Percentiles rank a stretch among this genome's conserved stretches.
Conservation (phyloP, 108 stramenopile species). For the Schizochytrium sp. region DNA sequence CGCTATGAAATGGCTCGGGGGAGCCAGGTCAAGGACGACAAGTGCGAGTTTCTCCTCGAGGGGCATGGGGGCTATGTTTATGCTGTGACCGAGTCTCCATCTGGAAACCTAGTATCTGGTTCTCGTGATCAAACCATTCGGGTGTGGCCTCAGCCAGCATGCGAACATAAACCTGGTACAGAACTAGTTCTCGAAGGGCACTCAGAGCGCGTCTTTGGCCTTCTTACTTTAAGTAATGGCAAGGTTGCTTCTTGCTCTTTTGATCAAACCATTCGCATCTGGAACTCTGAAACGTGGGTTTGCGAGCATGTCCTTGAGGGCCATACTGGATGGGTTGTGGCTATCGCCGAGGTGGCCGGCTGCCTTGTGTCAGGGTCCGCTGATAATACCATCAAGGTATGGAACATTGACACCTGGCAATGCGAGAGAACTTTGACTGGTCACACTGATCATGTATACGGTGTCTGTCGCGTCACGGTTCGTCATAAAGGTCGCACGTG, state of each 20-base stretch:
- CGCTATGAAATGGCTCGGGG: constrained; percentile 43
- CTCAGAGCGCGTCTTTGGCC: constrained; percentile 43
- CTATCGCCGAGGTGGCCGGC: constrained; percentile 50
- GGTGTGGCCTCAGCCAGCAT: constrained; percentile 34
- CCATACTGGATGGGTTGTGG: constrained; percentile 51
- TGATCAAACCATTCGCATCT: constrained; percentile 36
- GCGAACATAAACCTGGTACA: not conserved
- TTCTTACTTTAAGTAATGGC: not conserved
- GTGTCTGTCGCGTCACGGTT: constrained; percentile 2
- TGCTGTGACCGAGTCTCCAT: constrained; percentile 24
- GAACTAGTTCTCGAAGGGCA: constrained; percentile 5
- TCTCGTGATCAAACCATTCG: constrained; percentile 52
- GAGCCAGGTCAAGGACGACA: constrained; percentile 46
- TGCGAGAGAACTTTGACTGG: constrained; percentile 27
- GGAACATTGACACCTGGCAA: constrained; percentile 1
- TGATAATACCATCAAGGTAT: constrained; percentile 48
- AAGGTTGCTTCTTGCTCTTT: constrained; percentile 51
- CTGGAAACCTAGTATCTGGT: not conserved
- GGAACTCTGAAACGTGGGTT: constrained; percentile 21
- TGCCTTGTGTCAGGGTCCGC: constrained; percentile 45
- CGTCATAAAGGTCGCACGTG: not conserved
- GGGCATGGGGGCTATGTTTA: constrained; percentile 52
- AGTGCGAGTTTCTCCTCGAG: constrained; percentile 18
- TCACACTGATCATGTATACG: constrained; percentile 43
- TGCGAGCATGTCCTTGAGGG: constrained; percentile 14